Conservation (phyloP, 2,329 filamentous ascomycete genomes). For the Microsporum ferrugineum region DNA sequence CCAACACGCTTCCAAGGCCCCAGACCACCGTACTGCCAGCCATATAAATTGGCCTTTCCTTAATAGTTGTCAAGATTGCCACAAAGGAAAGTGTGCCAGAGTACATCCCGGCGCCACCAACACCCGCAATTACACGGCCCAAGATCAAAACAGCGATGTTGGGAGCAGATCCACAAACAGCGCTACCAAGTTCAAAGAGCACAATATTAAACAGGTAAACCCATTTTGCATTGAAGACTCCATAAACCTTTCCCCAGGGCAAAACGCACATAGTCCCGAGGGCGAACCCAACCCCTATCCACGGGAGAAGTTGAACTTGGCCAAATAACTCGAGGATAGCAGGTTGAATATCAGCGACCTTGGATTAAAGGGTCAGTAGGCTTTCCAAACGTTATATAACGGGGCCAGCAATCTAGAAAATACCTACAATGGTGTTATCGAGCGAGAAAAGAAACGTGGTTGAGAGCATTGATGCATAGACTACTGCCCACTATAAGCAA, state of each 20-base stretch:
- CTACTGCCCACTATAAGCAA: constrained; percentile 10
- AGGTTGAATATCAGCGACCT: constrained; percentile 23
- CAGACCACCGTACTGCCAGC: constrained; percentile 24
- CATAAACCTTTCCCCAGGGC: constrained; percentile 30
- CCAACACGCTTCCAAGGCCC: constrained; percentile 28
- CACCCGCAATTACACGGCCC: constrained; percentile 26
- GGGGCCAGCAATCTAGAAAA: not conserved
- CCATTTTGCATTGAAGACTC: constrained; percentile 38
- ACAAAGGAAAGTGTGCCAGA: constrained; percentile 22
- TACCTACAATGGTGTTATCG: not conserved
- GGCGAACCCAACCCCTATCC: constrained; percentile 34
- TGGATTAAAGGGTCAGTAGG: not conserved
- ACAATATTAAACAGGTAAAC: constrained; percentile 24
- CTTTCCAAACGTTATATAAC: not conserved
- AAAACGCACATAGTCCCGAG: constrained; percentile 33
- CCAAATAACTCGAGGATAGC: constrained; percentile 31
- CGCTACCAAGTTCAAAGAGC: constrained; percentile 24
- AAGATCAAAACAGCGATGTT: constrained; percentile 39
- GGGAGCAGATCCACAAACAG: constrained; percentile 36
- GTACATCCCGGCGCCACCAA: constrained; percentile 26
- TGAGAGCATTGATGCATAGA: constrained; percentile 11
- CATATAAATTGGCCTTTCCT: constrained; percentile 24
- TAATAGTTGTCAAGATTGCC: constrained; percentile 14
- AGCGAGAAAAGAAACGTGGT: constrained; percentile 3
- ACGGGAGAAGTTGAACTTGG: constrained; percentile 31